Evolutionary conservation across 2,329 filamentous ascomycete species (phyloP), one percentile per base, ranked within the genome.

Genomic region (Hirsutella minnesotensis): DNA sequence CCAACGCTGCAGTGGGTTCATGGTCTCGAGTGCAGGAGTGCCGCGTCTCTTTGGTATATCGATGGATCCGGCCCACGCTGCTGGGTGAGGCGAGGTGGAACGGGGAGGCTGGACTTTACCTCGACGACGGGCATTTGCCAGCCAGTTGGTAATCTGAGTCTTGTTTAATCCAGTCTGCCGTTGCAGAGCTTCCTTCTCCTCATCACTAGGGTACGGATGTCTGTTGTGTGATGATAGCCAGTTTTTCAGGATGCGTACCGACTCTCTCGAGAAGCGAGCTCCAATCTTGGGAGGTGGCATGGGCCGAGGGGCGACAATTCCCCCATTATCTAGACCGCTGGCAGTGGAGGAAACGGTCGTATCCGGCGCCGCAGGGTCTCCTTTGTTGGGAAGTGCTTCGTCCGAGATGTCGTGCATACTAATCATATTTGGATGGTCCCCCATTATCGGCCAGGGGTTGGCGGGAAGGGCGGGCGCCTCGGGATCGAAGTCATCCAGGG

Each of bases 141-240:
- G 77, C 88, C 88, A 95, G 58, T 94, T 94, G 10, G 81, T 82
- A 52, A 95, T 90, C 56, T 95, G 89, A 13, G 74, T 83, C 53
- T 86, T 79, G 58, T 79, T 88, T 34, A 95, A 70, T 8, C 87
- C 86, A 1, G 88, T 95, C 52, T 83, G 75, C 38, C 75, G 72
- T 60, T 87, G 83, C 21, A 95, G 69, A 47, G 78, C 74, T 50
- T 88, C 83, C 56, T 90, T 94, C 57, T 95, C 86, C 45, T 87
- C 80, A 36, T 94, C 87, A 29, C 79, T 89, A 5, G 89, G 88
- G 57, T 95, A 95, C 0, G 88, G 89, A 53, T 94, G 85, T 41
- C 83, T 75, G 54, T 76, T 77, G 57, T 95, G 87, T 7, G 79
- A 80, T 0, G 81, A 76, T 27, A 94, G 73, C 89, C 89, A 95